Evolutionary conservation across 441 rosid genomes (phyloP).

Genomic region (Euphorbia schlechtendalii): DNA sequence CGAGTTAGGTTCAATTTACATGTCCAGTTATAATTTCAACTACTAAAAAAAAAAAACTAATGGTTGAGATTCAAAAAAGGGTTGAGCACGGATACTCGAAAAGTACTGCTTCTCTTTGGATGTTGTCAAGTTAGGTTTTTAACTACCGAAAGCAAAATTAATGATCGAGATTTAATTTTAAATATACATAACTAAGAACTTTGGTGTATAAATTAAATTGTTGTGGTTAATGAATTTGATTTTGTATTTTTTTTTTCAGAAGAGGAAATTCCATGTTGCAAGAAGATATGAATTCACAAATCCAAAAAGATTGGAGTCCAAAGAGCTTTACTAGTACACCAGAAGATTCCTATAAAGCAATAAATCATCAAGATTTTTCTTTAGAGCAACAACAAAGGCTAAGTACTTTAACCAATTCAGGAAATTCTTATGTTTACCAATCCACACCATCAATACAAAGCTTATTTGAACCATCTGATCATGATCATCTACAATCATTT

Average conservation of each 20-base stretch:
- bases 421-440: slow-evolving; percentile 9
- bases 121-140: neutral
- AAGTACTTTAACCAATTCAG: slow-evolving; percentile 15
- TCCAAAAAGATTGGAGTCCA: slow-evolving; percentile 45
- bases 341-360: slow-evolving; percentile 34
- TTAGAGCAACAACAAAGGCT: slow-evolving; percentile 25
- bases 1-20: neutral
- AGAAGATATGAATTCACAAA: slow-evolving; percentile 44
- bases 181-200: too few species aligned
- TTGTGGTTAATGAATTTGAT: neutral
- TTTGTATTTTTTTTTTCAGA: slow-evolving; percentile 16
- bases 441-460: slow-evolving; percentile 39
- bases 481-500: slow-evolving; percentile 39
- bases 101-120: neutral
- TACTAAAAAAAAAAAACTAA: neutral
- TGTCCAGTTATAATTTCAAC: neutral
- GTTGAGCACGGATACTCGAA: neutral
- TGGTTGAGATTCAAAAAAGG: neutral
- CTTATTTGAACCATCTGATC: slow-evolving; percentile 39
- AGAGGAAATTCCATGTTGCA: slow-evolving; percentile 30
- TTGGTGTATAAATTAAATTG: too few species aligned
- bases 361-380: slow-evolving; percentile 39
- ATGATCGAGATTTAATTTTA: neutral
- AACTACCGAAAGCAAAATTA: neutral
- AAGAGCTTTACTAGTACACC: slow-evolving; percentile 27